These are phyloP conservation scores for Torulaspora globosa DNA, from an alignment of 1,139 yeast genomes.

Conservation along the genomic window DNA sequence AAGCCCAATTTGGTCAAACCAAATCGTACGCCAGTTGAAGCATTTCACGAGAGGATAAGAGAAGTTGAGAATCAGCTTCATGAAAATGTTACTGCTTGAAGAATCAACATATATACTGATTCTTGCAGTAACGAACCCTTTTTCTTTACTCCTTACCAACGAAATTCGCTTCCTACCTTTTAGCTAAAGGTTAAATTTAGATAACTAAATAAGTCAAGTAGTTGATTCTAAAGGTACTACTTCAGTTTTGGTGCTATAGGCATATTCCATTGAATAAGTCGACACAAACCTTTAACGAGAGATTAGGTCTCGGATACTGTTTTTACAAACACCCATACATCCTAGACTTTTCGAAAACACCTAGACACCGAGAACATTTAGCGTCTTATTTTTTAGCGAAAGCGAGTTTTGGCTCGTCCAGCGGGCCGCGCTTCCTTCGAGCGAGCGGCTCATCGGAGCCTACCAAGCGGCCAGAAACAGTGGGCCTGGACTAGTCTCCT, in stretches of 20 bases:
- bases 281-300: too few relatives aligned
- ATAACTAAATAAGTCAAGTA: slow-evolving; percentile 7
- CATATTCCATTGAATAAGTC: too few relatives aligned
- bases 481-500: background rate
- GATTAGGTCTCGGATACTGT: too few relatives aligned
- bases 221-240: background rate
- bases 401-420: too few relatives aligned
- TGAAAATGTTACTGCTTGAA: slow-evolving; percentile 10
- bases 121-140: background rate
- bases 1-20: slow-evolving; percentile 2
- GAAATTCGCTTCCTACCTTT: background rate
- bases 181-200: slow-evolving; percentile 5
- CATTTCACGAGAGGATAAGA: slow-evolving; percentile 11
- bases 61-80: slow-evolving; percentile 12
- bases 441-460: too few relatives aligned
- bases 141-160: background rate
- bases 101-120: background rate
- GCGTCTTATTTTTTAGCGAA: too few relatives aligned
- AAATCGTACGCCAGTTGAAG: slow-evolving; percentile 2
- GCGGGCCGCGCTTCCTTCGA: too few relatives aligned
- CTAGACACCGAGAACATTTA: too few relatives aligned
- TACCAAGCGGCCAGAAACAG: too few relatives aligned
- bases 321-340: background rate
- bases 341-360: background rate
- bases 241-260: too few relatives aligned